Evolutionary conservation across 2,329 filamentous ascomycete species (phyloP), one percentile per base, ranked within the genome.

Genomic region (Dactylellina cionopaga): DNA sequence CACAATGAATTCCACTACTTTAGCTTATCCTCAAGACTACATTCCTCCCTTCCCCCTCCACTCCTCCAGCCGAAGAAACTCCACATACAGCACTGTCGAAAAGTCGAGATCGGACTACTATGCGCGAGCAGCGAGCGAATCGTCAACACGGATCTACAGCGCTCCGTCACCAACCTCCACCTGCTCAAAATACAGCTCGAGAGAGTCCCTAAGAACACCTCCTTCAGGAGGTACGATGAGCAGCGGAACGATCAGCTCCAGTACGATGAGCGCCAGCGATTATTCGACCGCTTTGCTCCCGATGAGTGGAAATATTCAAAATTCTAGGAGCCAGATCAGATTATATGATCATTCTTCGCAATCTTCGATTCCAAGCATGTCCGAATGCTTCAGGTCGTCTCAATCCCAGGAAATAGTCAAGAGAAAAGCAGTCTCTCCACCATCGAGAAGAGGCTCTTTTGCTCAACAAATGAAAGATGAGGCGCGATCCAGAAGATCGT

Each of bases 211-310:
- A 27, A 63, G 66, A 25, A 71, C 66, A 10, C 66, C 66, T 4
- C 66, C 66, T 24, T 71, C 66, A 1, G 56, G 31, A 15, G 33
- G 47, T 3, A 70, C 41, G 13, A 37, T 37, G n/a, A 60, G 55
- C 49, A 55, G 49, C 29, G 22, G 41, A 27, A 47, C 37, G 24
- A 33, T 51, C 43, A 9, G 1, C 31, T 13, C 22, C 19, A 51
- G 29, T 22, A 44, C 46, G 24, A n/a, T n/a, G n/a, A n/a, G n/a
- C n/a, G n/a, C n/a, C n/a, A n/a, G n/a, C n/a, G 66, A 71, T 27
- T 71, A 71, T 58, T 64, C 65, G n/a, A 70, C 41, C n/a, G 66
- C 51, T 5, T 44, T 71, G 19, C 27, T 71, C 22, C 66, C 66
- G 13, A 71, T 58, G 6, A 71, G 66, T 31, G 66, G 66, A 27